These are phyloP conservation scores for Trichodelitschia bisporula DNA, from an alignment of 495 filamentous ascomycete species.

Conservation along the genomic window DNA sequence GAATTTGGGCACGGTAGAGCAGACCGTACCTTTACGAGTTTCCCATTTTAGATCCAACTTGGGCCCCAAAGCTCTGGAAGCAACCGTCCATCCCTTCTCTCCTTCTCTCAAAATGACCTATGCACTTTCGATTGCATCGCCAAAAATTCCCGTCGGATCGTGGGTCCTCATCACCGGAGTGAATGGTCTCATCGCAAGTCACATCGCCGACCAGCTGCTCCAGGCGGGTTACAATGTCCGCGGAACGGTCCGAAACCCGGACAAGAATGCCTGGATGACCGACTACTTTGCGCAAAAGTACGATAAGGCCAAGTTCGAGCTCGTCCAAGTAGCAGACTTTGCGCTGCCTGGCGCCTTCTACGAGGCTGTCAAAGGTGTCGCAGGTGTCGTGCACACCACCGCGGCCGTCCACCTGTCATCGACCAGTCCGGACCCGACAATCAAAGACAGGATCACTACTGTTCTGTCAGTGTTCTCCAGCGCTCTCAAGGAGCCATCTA, in stretches of 20 bases:
- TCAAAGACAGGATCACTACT: slow-evolving; percentile 18
- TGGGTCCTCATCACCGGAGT: slow-evolving; percentile 7
- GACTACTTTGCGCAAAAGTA: slow-evolving; percentile 6
- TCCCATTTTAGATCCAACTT: no score
- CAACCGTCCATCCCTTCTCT: no score
- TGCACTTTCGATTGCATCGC: no score
- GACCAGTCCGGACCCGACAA: slow-evolving; percentile 2
- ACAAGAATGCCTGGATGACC: slow-evolving; percentile 6
- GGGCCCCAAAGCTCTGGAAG: no score
- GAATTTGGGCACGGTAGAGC: no score
- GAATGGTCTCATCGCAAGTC: slow-evolving; percentile 7
- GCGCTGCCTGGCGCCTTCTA: slow-evolving; percentile 4
- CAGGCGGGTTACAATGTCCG: slow-evolving; percentile 6
- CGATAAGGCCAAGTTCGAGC: slow-evolving; percentile 5
- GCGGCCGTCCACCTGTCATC: slow-evolving; percentile 23
- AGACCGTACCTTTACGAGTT: no score
- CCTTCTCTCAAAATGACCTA: no score
- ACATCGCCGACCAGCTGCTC: slow-evolving; percentile 6
- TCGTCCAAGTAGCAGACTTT: slow-evolving; percentile 8
- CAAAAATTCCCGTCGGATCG: background rate
- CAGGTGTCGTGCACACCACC: slow-evolving; percentile 2
- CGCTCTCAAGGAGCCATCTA: slow-evolving; percentile 18
- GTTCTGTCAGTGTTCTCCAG: slow-evolving; percentile 18
- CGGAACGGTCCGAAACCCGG: slow-evolving; percentile 5
- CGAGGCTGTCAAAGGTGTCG: slow-evolving; percentile 9